Percentiles rank a stretch among this genome's conserved stretches.
These are phyloP conservation scores for Jamesozyma gamospora DNA, from an alignment of 805 yeast species.

Conservation along the genomic window DNA sequence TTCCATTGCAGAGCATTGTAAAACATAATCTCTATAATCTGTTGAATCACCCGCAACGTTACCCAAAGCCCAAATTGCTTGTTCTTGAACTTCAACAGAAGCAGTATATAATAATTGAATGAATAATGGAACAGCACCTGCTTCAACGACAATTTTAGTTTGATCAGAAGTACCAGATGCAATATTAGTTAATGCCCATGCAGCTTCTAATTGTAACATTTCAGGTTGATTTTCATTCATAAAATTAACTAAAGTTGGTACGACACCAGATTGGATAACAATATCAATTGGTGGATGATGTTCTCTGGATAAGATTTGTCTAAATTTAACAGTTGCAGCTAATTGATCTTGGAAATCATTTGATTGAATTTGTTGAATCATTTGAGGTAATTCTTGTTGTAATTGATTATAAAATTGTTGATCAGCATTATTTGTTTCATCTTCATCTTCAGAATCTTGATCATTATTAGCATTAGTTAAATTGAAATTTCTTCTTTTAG, in stretches of 20 bases:
- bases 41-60: constrained; percentile 98
- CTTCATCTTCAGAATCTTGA: constrained; percentile 47
- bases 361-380: constrained; percentile 74
- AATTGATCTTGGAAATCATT: constrained; percentile 70
- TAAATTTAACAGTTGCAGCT: constrained; percentile 82
- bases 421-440: constrained; percentile 35
- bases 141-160: constrained; percentile 81
- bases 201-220: constrained; percentile 91
- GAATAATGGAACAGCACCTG: constrained; percentile 89
- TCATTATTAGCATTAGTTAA: constrained; percentile 39
- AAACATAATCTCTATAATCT: constrained; percentile 78
- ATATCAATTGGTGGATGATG: constrained; percentile 92
- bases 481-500: constrained; percentile 80
- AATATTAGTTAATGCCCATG: constrained; percentile 98
- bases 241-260: constrained; percentile 80
- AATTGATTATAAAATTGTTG: constrained; percentile 38
- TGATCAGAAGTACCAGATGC: constrained; percentile 90
- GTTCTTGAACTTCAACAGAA: constrained; percentile 89
- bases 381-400: constrained; percentile 65
- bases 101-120: constrained; percentile 71
- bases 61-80: constrained; percentile 98
- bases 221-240: constrained; percentile 71
- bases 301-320: constrained; percentile 89
- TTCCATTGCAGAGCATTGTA: constrained; percentile 76
- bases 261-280: constrained; percentile 88